Percentiles rank a stretch among this genome's conserved stretches.
Conservation (phyloP, 1,139 yeast species). For the Diutina mesorugosa region DNA sequence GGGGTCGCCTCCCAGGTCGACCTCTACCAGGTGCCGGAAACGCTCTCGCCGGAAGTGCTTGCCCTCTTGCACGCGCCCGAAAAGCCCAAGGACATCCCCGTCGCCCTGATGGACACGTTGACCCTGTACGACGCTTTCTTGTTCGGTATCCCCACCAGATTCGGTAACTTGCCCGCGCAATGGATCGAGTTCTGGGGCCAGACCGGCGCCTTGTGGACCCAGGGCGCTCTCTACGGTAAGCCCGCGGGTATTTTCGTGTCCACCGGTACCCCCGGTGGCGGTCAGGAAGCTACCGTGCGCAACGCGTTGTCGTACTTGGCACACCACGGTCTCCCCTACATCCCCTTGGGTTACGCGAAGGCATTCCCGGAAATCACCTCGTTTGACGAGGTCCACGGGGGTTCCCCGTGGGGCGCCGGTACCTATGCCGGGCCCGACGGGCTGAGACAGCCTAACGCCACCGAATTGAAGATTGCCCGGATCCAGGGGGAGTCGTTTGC, state of each 20-base stretch:
- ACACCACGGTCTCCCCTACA: conserved; percentile 8
- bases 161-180: conserved; percentile 8
- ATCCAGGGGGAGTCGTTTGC: conserved; percentile 21
- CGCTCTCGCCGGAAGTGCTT: conserved; percentile 54
- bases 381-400: conserved; percentile 8
- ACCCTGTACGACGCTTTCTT: conserved; percentile 7
- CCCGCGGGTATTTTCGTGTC: conserved; percentile 7
- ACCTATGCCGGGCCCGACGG: conserved; percentile 8
- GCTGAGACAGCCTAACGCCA: conserved; percentile 6
- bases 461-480: conserved; percentile 7
- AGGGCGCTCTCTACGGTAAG: conserved; percentile 8
- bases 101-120: conserved; percentile 6
- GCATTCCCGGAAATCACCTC: conserved; percentile 7
- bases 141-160: conserved; percentile 9
- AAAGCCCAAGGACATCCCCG: conserved; percentile 6
- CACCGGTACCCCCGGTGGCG: conserved; percentile 11
- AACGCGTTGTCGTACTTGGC: conserved; percentile 7
- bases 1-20: conserved; percentile 50
- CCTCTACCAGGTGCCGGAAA: conserved; percentile 71
- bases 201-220: conserved; percentile 8
- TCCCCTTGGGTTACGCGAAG: conserved; percentile 8
- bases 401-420: conserved; percentile 8
- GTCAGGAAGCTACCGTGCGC: conserved; percentile 8
- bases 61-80: conserved; percentile 33
- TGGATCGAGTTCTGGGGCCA: conserved; percentile 7